Percentiles rank a stretch among this genome's conserved stretches.
Conservation (phyloP, 441 rosid species). For the Populus hybrid region DNA sequence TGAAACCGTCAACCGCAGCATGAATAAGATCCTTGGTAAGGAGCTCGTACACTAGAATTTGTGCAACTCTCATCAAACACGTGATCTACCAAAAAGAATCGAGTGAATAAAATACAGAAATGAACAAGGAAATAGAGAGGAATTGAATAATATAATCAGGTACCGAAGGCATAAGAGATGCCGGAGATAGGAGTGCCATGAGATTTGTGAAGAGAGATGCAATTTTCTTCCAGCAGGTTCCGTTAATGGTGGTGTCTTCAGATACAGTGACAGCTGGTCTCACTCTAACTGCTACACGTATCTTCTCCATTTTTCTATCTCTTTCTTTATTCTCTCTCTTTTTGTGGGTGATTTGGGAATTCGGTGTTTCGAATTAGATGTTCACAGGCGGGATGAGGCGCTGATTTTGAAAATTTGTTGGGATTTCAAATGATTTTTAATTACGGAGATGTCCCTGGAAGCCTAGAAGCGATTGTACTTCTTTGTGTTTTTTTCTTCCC, state of each 20-base stretch:
- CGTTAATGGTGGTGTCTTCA: constrained; percentile 32
- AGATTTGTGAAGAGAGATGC: constrained; percentile 67
- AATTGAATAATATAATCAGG: neutral
- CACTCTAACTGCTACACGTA: constrained; percentile 82
- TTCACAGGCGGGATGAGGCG: neutral
- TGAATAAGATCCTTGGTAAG: constrained; percentile 74
- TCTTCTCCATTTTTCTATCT: constrained; percentile 64
- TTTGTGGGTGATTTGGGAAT: neutral
- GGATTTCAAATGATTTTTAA: neutral
- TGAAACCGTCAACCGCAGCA: constrained; percentile 80
- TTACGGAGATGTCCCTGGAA: neutral
- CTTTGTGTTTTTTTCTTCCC: too few species aligned
- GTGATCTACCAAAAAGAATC: constrained; percentile 45
- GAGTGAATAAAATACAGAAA: neutral
- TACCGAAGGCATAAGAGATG: constrained; percentile 73
- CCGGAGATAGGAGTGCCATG: constrained; percentile 70
- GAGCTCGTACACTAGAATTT: constrained; percentile 66
- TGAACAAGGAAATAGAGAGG: neutral
- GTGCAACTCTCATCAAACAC: constrained; percentile 68
- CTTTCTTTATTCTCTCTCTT: neutral
- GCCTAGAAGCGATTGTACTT: neutral
- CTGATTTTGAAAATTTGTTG: neutral
- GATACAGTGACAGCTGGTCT: constrained; percentile 42
- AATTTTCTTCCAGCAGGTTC: constrained; percentile 70
- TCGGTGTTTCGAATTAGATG: neutral